These are phyloP conservation scores for Cucurbita argyrosperma DNA, from an alignment of 306 rosid species.

Conservation along the genomic window DNA sequence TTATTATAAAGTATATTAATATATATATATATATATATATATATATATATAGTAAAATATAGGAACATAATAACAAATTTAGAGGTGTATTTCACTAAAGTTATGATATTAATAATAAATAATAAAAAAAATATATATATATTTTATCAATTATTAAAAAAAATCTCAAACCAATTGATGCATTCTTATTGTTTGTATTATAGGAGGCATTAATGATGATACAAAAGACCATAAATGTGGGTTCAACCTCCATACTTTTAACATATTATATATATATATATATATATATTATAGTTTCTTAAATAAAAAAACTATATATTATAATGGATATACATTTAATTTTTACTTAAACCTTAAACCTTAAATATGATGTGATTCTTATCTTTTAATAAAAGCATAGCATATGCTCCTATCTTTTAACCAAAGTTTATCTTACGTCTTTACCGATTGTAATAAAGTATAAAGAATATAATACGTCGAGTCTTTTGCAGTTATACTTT, in stretches of 20 bases:
- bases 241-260: not conserved
- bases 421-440: not conserved
- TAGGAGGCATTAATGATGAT: not conserved
- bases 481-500: not conserved
- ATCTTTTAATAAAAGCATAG: not conserved
- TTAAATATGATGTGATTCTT: too few species aligned
- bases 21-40: too few species aligned
- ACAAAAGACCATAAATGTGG: not conserved
- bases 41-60: too few species aligned
- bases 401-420: not conserved
- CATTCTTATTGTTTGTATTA: not conserved
- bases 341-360: too few species aligned
- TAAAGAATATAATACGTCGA: not conserved
- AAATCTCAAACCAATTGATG: not conserved
- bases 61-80: too few species aligned
- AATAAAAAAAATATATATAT: too few species aligned
- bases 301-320: not conserved
- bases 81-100: too few species aligned
- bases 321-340: not conserved
- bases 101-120: too few species aligned
- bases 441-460: not conserved
- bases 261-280: too few species aligned
- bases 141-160: not conserved
- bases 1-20: too few species aligned
- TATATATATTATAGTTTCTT: too few species aligned